A percentile compares a stretch with the other conserved stretches of the same genome.
Conservation (phyloP, 345 rosid species). For the Excoecaria cochinchinensis region DNA sequence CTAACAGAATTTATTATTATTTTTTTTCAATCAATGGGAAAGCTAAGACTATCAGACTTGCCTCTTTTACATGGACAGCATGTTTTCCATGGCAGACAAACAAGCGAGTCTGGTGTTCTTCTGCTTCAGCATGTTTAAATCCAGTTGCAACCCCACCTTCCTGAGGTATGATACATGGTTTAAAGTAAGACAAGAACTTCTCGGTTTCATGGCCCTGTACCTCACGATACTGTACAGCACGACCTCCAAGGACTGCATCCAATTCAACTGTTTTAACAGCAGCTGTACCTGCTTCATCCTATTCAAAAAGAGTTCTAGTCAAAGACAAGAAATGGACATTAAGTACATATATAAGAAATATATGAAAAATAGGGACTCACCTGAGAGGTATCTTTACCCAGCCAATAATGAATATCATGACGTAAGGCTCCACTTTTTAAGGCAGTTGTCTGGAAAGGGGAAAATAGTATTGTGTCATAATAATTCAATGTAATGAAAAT, state of each 20-base stretch:
- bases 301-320: conserved; percentile 31
- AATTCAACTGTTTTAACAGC: conserved; percentile 90
- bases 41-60: conserved; percentile 32
- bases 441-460: conserved; percentile 61
- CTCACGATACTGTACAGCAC: conserved; percentile 99
- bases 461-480: background rate
- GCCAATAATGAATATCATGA: conserved; percentile 91
- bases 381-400: conserved; percentile 88
- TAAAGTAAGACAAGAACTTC: conserved; percentile 89
- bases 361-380: conserved; percentile 29
- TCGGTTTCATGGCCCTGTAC: conserved; percentile 93
- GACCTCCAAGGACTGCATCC: conserved; percentile 99
- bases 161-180: conserved; percentile 95
- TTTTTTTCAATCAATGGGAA: background rate
- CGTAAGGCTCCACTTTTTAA: conserved; percentile 69
- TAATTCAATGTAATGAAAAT: background rate
- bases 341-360: background rate
- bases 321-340: conserved; percentile 14
- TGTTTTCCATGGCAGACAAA: conserved; percentile 94
- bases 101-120: conserved; percentile 75
- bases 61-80: conserved; percentile 94
- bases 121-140: conserved; percentile 71
- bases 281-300: conserved; percentile 97
- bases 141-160: conserved; percentile 95
- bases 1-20: background rate